Percentiles rank a stretch among this genome's conserved stretches.
Evolutionary conservation across 208 protist genomes (phyloP).

Genomic region (Willaertia magna): DNA sequence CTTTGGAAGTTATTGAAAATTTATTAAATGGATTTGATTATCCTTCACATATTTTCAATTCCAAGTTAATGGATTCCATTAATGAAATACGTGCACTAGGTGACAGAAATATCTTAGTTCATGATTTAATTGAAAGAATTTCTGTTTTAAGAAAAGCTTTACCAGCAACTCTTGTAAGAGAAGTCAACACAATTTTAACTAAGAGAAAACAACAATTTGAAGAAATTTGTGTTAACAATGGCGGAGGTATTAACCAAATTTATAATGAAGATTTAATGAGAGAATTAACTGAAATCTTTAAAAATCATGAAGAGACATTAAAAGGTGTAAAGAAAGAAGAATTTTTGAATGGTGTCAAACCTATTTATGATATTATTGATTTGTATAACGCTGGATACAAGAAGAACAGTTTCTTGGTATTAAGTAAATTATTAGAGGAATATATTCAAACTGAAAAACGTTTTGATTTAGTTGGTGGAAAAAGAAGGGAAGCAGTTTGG

Average conservation of each 20-base stretch:
- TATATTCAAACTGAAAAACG: conserved; percentile 51
- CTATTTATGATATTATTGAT: not conserved
- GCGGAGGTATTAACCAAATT: not conserved
- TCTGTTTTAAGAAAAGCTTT: not conserved
- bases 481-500: not conserved
- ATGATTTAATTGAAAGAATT: not conserved
- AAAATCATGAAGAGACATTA: not conserved
- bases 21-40: not conserved
- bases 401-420: conserved; percentile 17
- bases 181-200: not conserved
- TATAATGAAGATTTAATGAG: not conserved
- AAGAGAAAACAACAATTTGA: not conserved
- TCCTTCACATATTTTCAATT: not conserved
- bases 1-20: not conserved
- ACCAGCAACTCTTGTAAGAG: not conserved
- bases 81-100: not conserved
- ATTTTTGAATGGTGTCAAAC: not conserved
- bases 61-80: not conserved
- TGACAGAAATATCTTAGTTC: not conserved
- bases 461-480: conserved; percentile 38
- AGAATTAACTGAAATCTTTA: not conserved
- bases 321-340: not conserved
- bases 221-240: not conserved
- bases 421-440: conserved; percentile 44
- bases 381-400: not conserved